Evolutionary conservation across 306 rosid genomes (phyloP).

Genomic region (Prunus mira): DNA sequence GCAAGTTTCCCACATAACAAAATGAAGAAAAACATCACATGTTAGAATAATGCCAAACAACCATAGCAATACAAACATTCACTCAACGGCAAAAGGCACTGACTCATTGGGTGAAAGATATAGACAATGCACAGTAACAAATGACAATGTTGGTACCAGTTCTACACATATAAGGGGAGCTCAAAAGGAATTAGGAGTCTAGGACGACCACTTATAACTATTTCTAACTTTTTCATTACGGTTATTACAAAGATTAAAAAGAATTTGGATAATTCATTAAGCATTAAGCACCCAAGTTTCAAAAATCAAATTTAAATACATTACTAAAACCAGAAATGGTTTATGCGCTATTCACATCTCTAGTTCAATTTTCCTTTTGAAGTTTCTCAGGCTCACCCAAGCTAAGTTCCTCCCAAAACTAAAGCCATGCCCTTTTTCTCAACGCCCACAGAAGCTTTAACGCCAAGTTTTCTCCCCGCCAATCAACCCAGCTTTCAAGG

Average conservation of each 20-base stretch:
- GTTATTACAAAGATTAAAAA: neutral
- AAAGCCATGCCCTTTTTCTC: constrained; percentile 33
- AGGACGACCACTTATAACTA: neutral
- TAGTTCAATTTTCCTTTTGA: constrained; percentile 35
- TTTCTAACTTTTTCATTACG: neutral
- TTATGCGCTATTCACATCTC: constrained; percentile 13
- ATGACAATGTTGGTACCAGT: neutral
- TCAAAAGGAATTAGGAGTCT: neutral
- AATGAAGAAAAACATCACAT: neutral
- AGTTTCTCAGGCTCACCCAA: constrained; percentile 30
- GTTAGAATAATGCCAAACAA: neutral
- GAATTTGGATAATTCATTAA: too few species aligned
- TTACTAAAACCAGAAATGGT: constrained; percentile 16
- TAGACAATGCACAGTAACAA: neutral
- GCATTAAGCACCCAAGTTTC: neutral
- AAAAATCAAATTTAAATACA: neutral
- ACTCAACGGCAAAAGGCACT: neutral
- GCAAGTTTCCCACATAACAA: constrained; percentile 4
- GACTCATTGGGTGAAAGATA: neutral
- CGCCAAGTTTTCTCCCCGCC: neutral
- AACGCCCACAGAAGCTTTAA: constrained; percentile 17
- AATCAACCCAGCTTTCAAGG: constrained; percentile 9
- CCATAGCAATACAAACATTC: neutral
- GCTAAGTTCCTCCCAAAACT: constrained; percentile 31
- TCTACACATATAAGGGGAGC: neutral